Evolutionary conservation across 164 flowering plant species (phyloP).

Genomic region (Vitis rotundifolia): DNA sequence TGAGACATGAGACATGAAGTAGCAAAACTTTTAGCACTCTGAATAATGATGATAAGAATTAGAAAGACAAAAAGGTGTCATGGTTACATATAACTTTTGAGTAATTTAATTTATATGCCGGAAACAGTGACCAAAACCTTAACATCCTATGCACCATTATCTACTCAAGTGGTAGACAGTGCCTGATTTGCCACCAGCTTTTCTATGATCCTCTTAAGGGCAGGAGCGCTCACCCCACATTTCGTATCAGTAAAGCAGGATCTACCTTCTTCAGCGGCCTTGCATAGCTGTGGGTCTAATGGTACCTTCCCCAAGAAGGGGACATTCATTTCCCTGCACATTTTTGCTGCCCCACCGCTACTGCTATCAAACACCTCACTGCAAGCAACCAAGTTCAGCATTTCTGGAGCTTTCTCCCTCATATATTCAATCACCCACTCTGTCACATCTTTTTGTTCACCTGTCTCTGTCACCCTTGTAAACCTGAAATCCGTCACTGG

Average conservation of each 20-base stretch:
- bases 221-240: slow-evolving; percentile 66
- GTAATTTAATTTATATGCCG: too few species aligned
- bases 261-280: slow-evolving; percentile 90
- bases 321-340: slow-evolving; percentile 83
- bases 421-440: slow-evolving; percentile 49
- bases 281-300: slow-evolving; percentile 85
- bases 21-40: too few species aligned
- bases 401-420: slow-evolving; percentile 69
- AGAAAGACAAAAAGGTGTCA: too few species aligned
- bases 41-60: too few species aligned
- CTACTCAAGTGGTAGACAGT: neutral
- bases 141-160: slow-evolving; percentile 7
- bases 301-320: slow-evolving; percentile 95
- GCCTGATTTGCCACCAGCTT: slow-evolving; percentile 36
- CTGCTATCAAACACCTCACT: slow-evolving; percentile 91
- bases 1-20: too few species aligned
- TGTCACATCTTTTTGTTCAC: slow-evolving; percentile 65
- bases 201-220: slow-evolving; percentile 59
- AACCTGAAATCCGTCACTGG: slow-evolving; percentile 59
- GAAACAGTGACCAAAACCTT: neutral
- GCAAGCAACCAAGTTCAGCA: slow-evolving; percentile 51
- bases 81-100: too few species aligned
- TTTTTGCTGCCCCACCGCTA: slow-evolving; percentile 75
- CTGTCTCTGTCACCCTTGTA: slow-evolving; percentile 37
- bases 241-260: slow-evolving; percentile 72